Base-by-base conservation (phyloP, 75 land plant species). In the Pinus tabuliformis region DNA sequence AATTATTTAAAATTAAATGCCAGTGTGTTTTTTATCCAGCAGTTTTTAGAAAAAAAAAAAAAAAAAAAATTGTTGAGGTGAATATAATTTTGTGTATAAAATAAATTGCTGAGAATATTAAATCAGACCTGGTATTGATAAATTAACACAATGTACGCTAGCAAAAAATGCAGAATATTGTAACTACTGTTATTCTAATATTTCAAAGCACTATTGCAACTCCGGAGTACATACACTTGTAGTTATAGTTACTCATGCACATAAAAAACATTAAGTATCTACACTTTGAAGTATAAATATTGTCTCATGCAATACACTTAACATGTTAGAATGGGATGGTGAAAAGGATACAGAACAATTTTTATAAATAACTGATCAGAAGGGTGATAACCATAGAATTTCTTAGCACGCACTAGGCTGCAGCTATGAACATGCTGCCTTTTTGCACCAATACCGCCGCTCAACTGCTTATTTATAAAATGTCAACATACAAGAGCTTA, bases 401-500 rank as follows among this genome's bases (percentile, higher is more conserved):
- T 92, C 78, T 79, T 92, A 16, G 91, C 99, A 56, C 93, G 88
- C 13, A 97, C 99, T 77, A 97, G 80, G 78, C 82, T 83, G 77
- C 92, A 97, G 58, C 89, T 83, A 83, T 97, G 96, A 63, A 97
- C 92, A 79, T 94, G 95, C 72, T 92, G 99, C 60, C 86, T 83
- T 78, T 90, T 97, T 64, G 93, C 88, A 64, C 85, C 88, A 70
- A 81, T 77, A 76, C 70, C 78, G 78, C 91, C 81, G 64, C 85
- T 83, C 36, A 82, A 82, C 93, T 96, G 82, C 57, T 13, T 37
- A 72, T 70, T 36, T 70, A 33, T 49, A 4, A 52, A 73, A 24
- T 5, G 17, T 24, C 37, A 73, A 16, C 20, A 17, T 6, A 77
- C 45, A 1, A 21, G 20, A 21, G 20, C 36, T 26, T 15, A 24